Conservation (phyloP, 768 basidiomycete species). For the Kwoniella bestiolae region DNA sequence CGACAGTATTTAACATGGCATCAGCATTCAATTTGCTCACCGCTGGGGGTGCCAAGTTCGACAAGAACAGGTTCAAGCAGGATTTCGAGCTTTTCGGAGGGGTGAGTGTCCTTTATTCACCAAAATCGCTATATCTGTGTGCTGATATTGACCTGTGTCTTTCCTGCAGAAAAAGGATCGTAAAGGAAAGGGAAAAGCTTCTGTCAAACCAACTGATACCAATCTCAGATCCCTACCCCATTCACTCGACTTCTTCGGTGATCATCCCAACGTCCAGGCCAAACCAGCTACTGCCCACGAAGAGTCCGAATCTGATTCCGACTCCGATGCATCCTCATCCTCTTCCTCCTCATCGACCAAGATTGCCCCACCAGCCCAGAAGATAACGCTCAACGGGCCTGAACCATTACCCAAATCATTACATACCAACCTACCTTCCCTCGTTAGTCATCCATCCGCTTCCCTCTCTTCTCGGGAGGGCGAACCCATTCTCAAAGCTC, state of each 20-base stretch:
- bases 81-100: slow-evolving; percentile 70
- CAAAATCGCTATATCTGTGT: neutral
- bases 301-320: slow-evolving; percentile 22
- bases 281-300: slow-evolving; percentile 58
- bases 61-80: slow-evolving; percentile 66
- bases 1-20: slow-evolving; percentile 19
- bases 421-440: slow-evolving; percentile 43
- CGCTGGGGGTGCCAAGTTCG: slow-evolving; percentile 78
- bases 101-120: slow-evolving; percentile 10
- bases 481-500: slow-evolving; percentile 31
- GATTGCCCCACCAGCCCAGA: slow-evolving; percentile 49
- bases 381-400: slow-evolving; percentile 51
- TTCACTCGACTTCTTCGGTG: slow-evolving; percentile 91
- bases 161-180: slow-evolving; percentile 29
- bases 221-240: slow-evolving; percentile 59
- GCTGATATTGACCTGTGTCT: neutral
- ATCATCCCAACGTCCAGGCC: slow-evolving; percentile 61
- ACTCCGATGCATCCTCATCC: slow-evolving; percentile 26
- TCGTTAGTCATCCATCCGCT: slow-evolving; percentile 27
- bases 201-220: neutral
- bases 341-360: slow-evolving; percentile 35
- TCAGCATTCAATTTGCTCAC: slow-evolving; percentile 83
- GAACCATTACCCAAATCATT: slow-evolving; percentile 51
- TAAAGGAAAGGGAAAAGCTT: slow-evolving; percentile 43
- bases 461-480: slow-evolving; percentile 29